Evolutionary conservation across 202 grass and related monocot genomes (phyloP).

Genomic region (Brachypodium distachyon): DNA sequence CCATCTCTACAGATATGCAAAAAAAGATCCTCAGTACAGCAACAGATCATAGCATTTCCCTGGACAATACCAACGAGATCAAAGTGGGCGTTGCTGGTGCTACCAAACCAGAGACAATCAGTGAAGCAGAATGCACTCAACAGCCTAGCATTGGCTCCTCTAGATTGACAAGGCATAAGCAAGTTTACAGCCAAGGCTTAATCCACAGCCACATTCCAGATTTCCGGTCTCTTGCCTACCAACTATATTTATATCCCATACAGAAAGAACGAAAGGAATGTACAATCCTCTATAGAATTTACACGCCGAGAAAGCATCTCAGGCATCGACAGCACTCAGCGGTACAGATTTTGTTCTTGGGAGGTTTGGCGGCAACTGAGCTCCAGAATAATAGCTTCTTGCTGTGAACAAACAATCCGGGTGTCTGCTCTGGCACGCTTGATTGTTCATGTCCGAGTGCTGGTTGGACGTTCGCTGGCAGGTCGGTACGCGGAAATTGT

Average conservation of each 20-base stretch:
- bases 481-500: slow-evolving; percentile 54
- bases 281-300: slow-evolving; percentile 31
- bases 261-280: slow-evolving; percentile 36
- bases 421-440: slow-evolving; percentile 15
- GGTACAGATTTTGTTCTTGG: slow-evolving; percentile 57
- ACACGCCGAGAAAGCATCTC: slow-evolving; percentile 20
- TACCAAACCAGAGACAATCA: background rate
- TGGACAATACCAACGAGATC: background rate
- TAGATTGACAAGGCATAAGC: slow-evolving; percentile 11
- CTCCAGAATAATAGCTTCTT: slow-evolving; percentile 25
- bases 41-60: background rate
- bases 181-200: slow-evolving; percentile 28
- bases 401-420: slow-evolving; percentile 30
- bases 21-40: background rate
- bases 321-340: slow-evolving; percentile 25
- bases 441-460: slow-evolving; percentile 3
- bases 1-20: background rate
- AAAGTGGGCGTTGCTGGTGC: background rate
- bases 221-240: background rate
- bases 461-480: slow-evolving; percentile 18
- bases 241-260: slow-evolving; percentile 27
- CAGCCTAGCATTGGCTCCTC: slow-evolving; percentile 2
- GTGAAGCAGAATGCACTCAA: slow-evolving; percentile 4
- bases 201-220: slow-evolving; percentile 22
- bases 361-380: slow-evolving; percentile 33